Percentiles rank a stretch among this genome's conserved stretches.
Conservation (phyloP, 352 stramenopile genomes). For the Phytophthora hybrid region DNA sequence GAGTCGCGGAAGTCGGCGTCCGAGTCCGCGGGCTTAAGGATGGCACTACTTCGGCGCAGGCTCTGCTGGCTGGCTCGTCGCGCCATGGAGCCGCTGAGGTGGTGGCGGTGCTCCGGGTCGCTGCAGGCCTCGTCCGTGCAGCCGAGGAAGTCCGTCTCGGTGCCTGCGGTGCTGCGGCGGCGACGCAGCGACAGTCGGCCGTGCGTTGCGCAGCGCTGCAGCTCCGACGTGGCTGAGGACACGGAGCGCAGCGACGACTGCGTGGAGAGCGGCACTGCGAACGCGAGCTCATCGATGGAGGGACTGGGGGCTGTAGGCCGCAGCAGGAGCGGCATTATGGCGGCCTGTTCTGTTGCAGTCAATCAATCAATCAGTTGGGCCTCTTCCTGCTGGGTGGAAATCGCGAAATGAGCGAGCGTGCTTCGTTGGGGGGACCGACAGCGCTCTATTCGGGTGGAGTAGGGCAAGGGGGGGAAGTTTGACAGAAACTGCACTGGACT, state of each 20-base stretch:
- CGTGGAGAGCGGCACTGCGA: slow-evolving; percentile 47
- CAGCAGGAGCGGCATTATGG: slow-evolving; percentile 75
- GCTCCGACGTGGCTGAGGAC: slow-evolving; percentile 27
- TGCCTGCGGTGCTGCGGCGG: slow-evolving; percentile 47
- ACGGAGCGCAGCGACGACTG: slow-evolving; percentile 26
- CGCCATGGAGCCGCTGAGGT: background rate
- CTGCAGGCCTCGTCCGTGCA: slow-evolving; percentile 31
- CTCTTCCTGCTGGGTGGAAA: slow-evolving; percentile 20
- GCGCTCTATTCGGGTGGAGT: slow-evolving; percentile 1
- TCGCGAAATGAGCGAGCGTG: slow-evolving; percentile 24
- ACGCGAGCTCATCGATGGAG: slow-evolving; percentile 77
- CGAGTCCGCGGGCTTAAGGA: slow-evolving; percentile 9
- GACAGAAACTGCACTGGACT: slow-evolving; percentile 21
- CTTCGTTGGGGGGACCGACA: slow-evolving; percentile 9
- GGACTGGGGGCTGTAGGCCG: slow-evolving; percentile 71
- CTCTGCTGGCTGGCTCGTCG: slow-evolving; percentile 29
- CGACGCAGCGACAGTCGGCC: slow-evolving; percentile 42
- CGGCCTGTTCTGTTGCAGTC: background rate
- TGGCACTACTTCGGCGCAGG: slow-evolving; percentile 23
- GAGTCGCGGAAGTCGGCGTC: slow-evolving; percentile 30
- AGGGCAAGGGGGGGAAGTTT: slow-evolving; percentile 1
- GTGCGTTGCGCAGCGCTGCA: slow-evolving; percentile 51
- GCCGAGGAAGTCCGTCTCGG: slow-evolving; percentile 30
- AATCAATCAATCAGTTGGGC: background rate
- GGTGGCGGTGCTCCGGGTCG: slow-evolving; percentile 23